Base-by-base conservation (phyloP, 768 basidiomycete species). In the Termitomyces sp. region DNA sequence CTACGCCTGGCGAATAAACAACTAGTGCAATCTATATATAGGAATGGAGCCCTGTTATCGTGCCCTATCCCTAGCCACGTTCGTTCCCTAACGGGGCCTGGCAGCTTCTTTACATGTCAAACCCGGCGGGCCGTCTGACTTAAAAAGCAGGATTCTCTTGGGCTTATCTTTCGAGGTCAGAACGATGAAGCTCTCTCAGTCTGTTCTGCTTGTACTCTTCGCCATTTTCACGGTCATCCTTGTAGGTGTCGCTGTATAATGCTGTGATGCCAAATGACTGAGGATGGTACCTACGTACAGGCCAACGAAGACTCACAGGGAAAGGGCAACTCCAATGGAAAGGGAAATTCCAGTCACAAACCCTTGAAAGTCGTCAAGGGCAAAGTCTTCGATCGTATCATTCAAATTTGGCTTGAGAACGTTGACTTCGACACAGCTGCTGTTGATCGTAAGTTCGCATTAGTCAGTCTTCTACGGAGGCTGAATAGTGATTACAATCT, bases 351-450 rank as follows among this genome's bases (percentile, higher is more conserved):
- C 12, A 38, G 14, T 12, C 23, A 43, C n/a, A 26, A 44, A 10
- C 40, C 40, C 23, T 12, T 14, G 14, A 44, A 50, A 20, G 35
- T 50, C 13, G 62, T 63, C 3, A 46, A 61, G 36, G 72, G 72
- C 23, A 68, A 64, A 35, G 69, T 62, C 1, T 74, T 74, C 50
- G 68, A 74, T 57, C 67, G 70, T 23, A 69, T 71, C 46, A 56
- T 74, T 28, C 63, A 64, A 50, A 82, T 87, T 56, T 86, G 82
- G 81, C 72, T 88, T 41, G 86, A 87, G 67, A 87, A 86, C 69
- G 85, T 81, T 26, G 79, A 86, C 64, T 87, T 73, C 61, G 66
- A 62, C 16, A 57, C 50, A 9, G 70, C 70, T 1, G 7, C 65
- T 65, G 55, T 72, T 69, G 59, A 66, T 56, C 63, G 67, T 68